Conservation (phyloP, 108 stramenopile species). For the Asterionellopsis glacialis region DNA sequence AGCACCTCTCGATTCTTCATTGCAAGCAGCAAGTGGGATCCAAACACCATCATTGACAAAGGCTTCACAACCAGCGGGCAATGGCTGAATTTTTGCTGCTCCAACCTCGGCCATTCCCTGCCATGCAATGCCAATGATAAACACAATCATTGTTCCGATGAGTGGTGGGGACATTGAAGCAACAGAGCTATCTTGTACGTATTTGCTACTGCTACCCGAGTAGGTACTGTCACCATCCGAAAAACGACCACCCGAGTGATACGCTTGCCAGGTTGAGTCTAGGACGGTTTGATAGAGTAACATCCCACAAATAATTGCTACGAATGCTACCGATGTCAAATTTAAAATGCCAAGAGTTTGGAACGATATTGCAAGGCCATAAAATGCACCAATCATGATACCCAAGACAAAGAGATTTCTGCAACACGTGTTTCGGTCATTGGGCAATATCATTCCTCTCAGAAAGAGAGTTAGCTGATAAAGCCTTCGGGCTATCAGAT, state of each 20-base stretch:
- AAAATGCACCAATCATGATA: conserved; percentile 31
- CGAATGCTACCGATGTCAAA: conserved; percentile 28
- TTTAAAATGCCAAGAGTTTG: conserved; percentile 27
- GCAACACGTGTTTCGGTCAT: conserved; percentile 50
- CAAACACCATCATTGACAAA: conserved; percentile 68
- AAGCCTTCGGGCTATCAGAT: conserved; percentile 49
- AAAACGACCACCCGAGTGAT: neutral
- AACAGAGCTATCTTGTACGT: neutral
- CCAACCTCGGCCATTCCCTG: conserved; percentile 52
- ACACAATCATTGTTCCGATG: conserved; percentile 38
- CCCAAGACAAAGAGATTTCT: conserved; percentile 38
- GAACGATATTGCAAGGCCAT: conserved; percentile 39
- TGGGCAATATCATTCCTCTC: conserved; percentile 68
- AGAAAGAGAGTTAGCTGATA: conserved; percentile 61
- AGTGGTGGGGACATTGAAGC: conserved; percentile 10
- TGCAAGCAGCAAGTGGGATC: conserved; percentile 76
- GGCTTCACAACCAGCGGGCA: conserved; percentile 48
- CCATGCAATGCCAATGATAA: conserved; percentile 51
- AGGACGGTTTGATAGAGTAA: conserved; percentile 51
- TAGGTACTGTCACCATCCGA: neutral
- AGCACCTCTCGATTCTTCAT: conserved; percentile 59
- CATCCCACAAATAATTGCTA: conserved; percentile 43
- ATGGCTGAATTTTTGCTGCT: conserved; percentile 46
- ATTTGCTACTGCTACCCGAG: neutral
- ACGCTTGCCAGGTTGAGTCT: conserved; percentile 34